Conservation (phyloP, 2,329 filamentous ascomycete species). For the Colletotrichum kahawae region DNA sequence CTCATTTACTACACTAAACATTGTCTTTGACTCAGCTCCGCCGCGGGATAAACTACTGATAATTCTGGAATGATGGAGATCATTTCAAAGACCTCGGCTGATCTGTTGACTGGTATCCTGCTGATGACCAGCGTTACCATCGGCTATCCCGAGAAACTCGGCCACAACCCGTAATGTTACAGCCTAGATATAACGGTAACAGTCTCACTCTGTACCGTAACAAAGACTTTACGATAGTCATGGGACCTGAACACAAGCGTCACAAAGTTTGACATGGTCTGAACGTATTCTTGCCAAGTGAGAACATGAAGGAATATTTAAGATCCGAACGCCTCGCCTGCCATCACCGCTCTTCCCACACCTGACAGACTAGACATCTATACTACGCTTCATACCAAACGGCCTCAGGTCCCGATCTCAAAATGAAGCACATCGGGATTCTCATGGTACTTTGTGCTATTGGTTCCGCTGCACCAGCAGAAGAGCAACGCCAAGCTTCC, state of each 20-base stretch:
- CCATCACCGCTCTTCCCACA: neutral
- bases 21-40: neutral
- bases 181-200: neutral
- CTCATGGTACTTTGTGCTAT: neutral
- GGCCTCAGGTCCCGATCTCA: neutral
- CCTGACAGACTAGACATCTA: neutral
- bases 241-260: neutral
- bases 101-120: neutral
- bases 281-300: neutral
- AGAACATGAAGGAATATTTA: neutral
- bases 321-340: accelerated
- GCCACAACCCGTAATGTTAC: neutral
- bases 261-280: neutral
- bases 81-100: neutral
- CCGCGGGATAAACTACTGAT: too few relatives aligned
- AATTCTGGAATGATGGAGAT: accelerated
- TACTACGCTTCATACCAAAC: accelerated
- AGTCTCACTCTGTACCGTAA: neutral
- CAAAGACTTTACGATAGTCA: neutral
- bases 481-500: neutral
- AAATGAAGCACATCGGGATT: neutral
- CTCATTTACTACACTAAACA: neutral
- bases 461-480: neutral
- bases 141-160: neutral
- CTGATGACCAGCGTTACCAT: neutral